A percentile compares a stretch with the other conserved stretches of the same genome.
Conservation (phyloP, 176 grass and related monocot genomes). For the Elaeis guineensis region DNA sequence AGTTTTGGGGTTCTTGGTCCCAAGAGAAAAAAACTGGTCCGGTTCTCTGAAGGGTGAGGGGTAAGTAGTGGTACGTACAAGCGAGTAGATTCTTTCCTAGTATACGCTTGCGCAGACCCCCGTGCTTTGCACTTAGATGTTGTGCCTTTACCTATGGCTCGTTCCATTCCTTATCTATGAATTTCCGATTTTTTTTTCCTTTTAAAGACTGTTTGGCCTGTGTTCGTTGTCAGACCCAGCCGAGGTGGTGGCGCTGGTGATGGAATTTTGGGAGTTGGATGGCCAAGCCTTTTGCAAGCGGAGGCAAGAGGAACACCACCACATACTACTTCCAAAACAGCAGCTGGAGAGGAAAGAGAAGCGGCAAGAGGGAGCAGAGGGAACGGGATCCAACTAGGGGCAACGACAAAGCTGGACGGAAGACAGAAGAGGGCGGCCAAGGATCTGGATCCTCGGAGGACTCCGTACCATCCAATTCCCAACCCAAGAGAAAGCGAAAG, state of each 20-base stretch:
- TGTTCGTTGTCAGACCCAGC: constrained; percentile 13
- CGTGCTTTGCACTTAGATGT: too few species aligned
- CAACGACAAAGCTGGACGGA: constrained; percentile 14
- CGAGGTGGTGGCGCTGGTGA: constrained; percentile 30
- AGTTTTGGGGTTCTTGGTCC: constrained; percentile 26
- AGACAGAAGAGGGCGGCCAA: constrained; percentile 25
- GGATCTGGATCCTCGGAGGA: constrained; percentile 90
- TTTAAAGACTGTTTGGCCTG: too few species aligned
- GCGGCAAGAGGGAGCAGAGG: constrained; percentile 2
- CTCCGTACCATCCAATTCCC: constrained; percentile 46
- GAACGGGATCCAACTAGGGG: constrained; percentile 16
- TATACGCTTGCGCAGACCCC: too few species aligned
- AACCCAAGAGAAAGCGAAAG: constrained; percentile 36
- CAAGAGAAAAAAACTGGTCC: constrained; percentile 7
- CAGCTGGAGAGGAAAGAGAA: constrained; percentile 6
- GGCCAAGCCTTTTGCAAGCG: constrained; percentile 40
- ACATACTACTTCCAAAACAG: constrained; percentile 14
- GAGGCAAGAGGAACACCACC: constrained; percentile 27
- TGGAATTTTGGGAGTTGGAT: constrained; percentile 76
- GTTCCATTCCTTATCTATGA: not conserved
- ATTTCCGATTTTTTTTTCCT: not conserved
- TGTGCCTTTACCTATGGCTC: not conserved
- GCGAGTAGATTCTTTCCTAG: too few species aligned
- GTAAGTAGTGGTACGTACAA: too few species aligned
- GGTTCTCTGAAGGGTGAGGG: not conserved